These are phyloP conservation scores for Globisporangium megalacanthum DNA, from an alignment of 352 stramenopile species.

Conservation along the genomic window DNA sequence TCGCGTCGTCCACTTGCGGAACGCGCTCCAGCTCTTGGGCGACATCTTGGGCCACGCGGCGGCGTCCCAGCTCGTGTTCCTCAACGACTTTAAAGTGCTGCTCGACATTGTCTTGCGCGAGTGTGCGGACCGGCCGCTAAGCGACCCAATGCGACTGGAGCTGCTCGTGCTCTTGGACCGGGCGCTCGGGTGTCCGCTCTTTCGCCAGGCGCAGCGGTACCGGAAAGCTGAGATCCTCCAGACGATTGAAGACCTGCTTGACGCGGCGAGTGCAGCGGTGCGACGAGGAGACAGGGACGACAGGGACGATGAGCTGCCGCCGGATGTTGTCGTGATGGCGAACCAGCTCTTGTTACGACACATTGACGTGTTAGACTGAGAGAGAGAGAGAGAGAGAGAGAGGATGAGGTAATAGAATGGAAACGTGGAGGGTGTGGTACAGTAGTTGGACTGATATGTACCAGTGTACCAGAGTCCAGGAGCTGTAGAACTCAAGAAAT, in stretches of 20 bases:
- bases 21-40: conserved; percentile 52
- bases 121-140: conserved; percentile 46
- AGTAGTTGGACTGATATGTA: too few relatives aligned
- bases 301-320: conserved; percentile 31
- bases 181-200: conserved; percentile 37
- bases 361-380: conserved; percentile 56
- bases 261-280: conserved; percentile 6
- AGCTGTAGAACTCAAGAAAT: too few relatives aligned
- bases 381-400: neutral
- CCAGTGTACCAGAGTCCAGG: too few relatives aligned
- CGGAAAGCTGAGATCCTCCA: conserved; percentile 46
- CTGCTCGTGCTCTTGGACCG: conserved; percentile 49
- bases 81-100: conserved; percentile 75
- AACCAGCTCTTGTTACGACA: conserved; percentile 49
- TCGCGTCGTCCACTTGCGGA: conserved; percentile 36
- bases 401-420: neutral
- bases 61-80: conserved; percentile 44
- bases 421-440: too few relatives aligned
- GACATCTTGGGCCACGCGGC: conserved; percentile 45
- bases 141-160: conserved; percentile 32
- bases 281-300: neutral
- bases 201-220: conserved; percentile 44
- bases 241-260: conserved; percentile 46
- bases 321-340: conserved; percentile 23
- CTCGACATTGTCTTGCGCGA: conserved; percentile 66